A percentile compares a stretch with the other conserved stretches of the same genome.
Evolutionary conservation across 495 filamentous ascomycete genomes (phyloP).

Genomic region (Hypoxylon rickii): DNA sequence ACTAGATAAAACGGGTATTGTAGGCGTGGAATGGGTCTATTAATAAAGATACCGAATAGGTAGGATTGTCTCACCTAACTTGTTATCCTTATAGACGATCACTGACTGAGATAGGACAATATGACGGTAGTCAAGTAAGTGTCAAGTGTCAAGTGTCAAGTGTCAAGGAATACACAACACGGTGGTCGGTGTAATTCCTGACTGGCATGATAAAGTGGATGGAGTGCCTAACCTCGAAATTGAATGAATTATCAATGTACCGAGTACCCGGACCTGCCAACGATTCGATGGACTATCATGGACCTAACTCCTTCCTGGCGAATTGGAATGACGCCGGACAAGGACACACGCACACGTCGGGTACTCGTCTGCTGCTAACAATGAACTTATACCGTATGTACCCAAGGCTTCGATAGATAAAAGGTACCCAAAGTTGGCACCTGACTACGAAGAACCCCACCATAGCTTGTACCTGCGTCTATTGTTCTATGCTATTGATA

Average conservation of each 20-base stretch:
- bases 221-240: slow-evolving; percentile 26
- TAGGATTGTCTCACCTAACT: too few relatives aligned
- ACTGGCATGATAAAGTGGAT: slow-evolving; percentile 13
- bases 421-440: slow-evolving; percentile 24
- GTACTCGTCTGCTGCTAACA: too few relatives aligned
- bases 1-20: too few relatives aligned
- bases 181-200: not conserved
- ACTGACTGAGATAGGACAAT: too few relatives aligned
- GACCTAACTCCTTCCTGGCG: slow-evolving; percentile 2
- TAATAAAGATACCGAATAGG: too few relatives aligned
- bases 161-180: not conserved
- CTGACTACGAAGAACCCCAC: slow-evolving; percentile 24
- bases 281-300: not conserved
- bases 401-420: slow-evolving; percentile 13
- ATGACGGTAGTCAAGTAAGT: not conserved
- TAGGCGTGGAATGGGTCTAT: too few relatives aligned
- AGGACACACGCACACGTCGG: slow-evolving; percentile 13
- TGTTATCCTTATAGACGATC: too few relatives aligned
- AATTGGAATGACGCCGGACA: slow-evolving; percentile 19
- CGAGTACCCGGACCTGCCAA: slow-evolving; percentile 11
- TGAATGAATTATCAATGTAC: slow-evolving; percentile 7
- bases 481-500: not conserved
- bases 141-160: too few relatives aligned
- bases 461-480: slow-evolving; percentile 32
- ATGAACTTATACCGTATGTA: not conserved